Evolutionary conservation across 139 green algal species (phyloP).

Genomic region (Volvox africanus): DNA sequence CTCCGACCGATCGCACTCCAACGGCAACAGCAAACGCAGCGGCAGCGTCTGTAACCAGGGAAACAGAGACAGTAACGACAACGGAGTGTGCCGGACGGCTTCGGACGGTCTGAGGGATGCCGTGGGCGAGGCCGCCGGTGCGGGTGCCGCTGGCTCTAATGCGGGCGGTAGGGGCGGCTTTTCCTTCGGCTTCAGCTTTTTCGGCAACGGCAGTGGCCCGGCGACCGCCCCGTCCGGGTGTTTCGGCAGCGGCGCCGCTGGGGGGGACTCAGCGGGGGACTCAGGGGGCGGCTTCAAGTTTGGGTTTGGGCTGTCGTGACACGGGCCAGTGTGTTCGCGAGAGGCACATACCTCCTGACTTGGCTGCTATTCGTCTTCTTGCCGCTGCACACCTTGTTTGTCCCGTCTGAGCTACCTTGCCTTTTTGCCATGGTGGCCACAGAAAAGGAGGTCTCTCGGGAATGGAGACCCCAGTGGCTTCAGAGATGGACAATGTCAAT

Average conservation of each 20-base stretch:
- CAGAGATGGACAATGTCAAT: no score
- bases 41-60: neutral
- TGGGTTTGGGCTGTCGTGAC: constrained; percentile 6
- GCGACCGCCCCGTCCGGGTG: neutral
- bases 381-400: no score
- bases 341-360: no score
- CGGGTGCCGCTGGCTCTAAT: no score
- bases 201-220: neutral
- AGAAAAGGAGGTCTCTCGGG: no score
- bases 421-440: no score
- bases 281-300: constrained; percentile 18
- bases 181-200: constrained; percentile 32
- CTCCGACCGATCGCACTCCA: neutral
- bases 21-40: neutral
- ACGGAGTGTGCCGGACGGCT: neutral
- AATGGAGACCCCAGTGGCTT: no score
- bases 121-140: neutral
- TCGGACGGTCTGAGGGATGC: neutral
- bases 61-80: neutral
- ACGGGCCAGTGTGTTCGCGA: no score
- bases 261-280: neutral
- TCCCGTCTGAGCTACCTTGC: no score
- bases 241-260: neutral
- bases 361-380: no score
- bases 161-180: neutral